phyloP scores from a whole-genome alignment of 768 basidiomycete species.

The Gyrodon lividus region DNA sequence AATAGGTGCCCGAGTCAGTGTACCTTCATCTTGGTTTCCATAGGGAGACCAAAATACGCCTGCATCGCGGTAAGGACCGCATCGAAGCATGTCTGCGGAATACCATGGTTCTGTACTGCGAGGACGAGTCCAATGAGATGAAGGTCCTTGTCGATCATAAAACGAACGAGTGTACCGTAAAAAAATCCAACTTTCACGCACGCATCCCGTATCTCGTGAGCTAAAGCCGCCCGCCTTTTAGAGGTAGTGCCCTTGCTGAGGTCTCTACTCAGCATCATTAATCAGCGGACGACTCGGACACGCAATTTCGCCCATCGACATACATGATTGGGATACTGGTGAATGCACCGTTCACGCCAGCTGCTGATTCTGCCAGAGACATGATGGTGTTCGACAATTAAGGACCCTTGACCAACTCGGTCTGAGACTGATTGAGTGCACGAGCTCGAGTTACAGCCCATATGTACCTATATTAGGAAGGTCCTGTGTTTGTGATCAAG shows the following conservation, averaged over 20 bases:
- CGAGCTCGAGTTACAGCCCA: too few relatives aligned
- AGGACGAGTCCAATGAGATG: neutral
- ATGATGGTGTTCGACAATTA: conserved; percentile 1
- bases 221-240: conserved; percentile 45
- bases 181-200: conserved; percentile 85
- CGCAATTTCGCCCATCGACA: conserved; percentile 2
- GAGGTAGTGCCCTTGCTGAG: conserved; percentile 17
- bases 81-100: conserved; percentile 51
- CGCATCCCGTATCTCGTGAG: conserved; percentile 62
- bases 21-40: conserved; percentile 67
- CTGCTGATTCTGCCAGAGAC: conserved; percentile 22
- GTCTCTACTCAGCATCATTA: conserved; percentile 15
- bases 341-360: conserved; percentile 19
- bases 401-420: too few relatives aligned
- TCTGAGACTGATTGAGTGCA: too few relatives aligned
- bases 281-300: neutral
- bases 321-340: conserved; percentile 27
- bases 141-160: neutral
- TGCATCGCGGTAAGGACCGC: conserved; percentile 48
- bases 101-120: conserved; percentile 77
- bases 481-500: too few relatives aligned
- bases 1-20: conserved; percentile 1
- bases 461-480: too few relatives aligned
- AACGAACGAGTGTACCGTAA: conserved; percentile 50
- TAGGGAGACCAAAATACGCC: conserved; percentile 64